These are phyloP conservation scores for Stephanocyclus meneghinianus DNA, from an alignment of 352 stramenopile genomes.

Conservation along the genomic window DNA sequence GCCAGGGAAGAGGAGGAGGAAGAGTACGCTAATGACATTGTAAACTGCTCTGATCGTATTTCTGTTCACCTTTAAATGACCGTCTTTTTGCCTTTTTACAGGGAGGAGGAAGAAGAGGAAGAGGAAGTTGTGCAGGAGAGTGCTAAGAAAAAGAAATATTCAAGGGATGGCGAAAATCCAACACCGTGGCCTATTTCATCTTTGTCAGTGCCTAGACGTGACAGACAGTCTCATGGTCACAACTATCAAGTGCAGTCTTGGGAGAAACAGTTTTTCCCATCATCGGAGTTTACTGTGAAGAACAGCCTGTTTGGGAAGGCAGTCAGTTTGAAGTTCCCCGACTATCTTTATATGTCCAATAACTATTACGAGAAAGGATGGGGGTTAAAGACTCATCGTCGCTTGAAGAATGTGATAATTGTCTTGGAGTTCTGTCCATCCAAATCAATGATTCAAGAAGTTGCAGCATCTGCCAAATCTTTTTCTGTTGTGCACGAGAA, in stretches of 20 bases:
- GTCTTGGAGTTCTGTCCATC: conserved; percentile 89
- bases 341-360: conserved; percentile 81
- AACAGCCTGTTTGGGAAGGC: conserved; percentile 84
- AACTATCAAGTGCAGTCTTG: conserved; percentile 57
- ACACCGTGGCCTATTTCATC: conserved; percentile 84
- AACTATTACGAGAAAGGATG: conserved; percentile 88
- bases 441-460: conserved; percentile 71
- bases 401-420: conserved; percentile 91
- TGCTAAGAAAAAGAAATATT: conserved; percentile 89
- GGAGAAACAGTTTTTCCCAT: conserved; percentile 83
- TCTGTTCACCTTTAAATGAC: neutral
- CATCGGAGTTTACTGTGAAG: conserved; percentile 84
- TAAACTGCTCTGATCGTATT: neutral
- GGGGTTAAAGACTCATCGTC: conserved; percentile 86
- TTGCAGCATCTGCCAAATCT: conserved; percentile 73
- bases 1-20: conserved; percentile 24
- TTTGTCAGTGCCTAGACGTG: conserved; percentile 66
- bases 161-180: conserved; percentile 87
- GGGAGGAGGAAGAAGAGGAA: conserved; percentile 68
- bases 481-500: conserved; percentile 85
- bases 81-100: neutral
- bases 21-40: neutral
- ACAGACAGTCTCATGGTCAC: conserved; percentile 46
- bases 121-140: conserved; percentile 87
- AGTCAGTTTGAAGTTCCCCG: conserved; percentile 72